Evolutionary conservation across 768 basidiomycete genomes (phyloP).

Genomic region (Amanita inopinata): DNA sequence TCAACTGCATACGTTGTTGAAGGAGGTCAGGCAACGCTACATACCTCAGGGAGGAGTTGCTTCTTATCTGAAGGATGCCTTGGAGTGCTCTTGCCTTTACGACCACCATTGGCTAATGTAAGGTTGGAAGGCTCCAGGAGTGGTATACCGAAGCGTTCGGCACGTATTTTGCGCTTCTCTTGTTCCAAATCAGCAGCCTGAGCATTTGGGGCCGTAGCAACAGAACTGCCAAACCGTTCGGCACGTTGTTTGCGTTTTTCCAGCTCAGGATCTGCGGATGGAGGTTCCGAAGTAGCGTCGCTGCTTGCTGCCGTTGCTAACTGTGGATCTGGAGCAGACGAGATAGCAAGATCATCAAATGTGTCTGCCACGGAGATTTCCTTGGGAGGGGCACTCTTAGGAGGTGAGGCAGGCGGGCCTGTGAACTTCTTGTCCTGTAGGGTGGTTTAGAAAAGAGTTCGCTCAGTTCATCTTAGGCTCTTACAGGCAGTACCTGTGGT

Average conservation of each 20-base stretch:
- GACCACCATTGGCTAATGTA: conserved; percentile 14
- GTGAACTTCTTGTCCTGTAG: too few species aligned
- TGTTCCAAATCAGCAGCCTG: conserved; percentile 35
- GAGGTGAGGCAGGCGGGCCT: not conserved
- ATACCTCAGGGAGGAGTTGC: not conserved
- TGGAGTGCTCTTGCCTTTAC: conserved; percentile 14
- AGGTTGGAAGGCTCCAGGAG: conserved; percentile 32
- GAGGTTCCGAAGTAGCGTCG: not conserved
- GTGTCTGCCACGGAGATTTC: too few species aligned
- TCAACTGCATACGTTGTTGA: not conserved
- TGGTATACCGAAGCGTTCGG: conserved; percentile 65
- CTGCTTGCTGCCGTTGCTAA: too few species aligned
- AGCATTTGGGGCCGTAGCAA: not conserved
- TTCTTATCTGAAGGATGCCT: not conserved
- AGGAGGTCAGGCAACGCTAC: not conserved
- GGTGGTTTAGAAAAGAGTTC: too few species aligned
- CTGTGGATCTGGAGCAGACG: not conserved
- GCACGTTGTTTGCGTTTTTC: conserved; percentile 8
- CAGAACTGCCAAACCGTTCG: conserved; percentile 5
- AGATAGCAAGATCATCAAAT: not conserved
- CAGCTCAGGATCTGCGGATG: not conserved
- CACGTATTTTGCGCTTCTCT: conserved; percentile 50
- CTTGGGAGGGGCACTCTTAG: not conserved
- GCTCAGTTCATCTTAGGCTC: too few species aligned
- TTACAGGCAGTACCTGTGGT: too few species aligned